A percentile compares a stretch with the other conserved stretches of the same genome.
These are phyloP conservation scores for Lotmaria passim DNA, from an alignment of 208 protist species.

Conservation along the genomic window DNA sequence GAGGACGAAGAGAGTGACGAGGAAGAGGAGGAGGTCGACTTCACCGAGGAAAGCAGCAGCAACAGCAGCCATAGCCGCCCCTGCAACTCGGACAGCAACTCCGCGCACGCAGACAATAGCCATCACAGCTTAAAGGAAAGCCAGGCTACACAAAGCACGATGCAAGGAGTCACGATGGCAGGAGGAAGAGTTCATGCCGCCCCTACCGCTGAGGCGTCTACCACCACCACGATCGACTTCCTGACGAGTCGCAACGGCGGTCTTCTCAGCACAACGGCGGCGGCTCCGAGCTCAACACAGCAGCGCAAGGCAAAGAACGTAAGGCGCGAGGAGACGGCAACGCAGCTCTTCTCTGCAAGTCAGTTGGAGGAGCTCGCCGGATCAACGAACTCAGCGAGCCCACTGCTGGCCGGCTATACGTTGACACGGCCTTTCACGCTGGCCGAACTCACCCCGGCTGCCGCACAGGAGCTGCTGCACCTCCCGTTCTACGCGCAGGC, in stretches of 20 bases:
- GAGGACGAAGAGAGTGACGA: neutral
- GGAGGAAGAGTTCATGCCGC: neutral
- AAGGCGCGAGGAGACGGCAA: too few relatives aligned
- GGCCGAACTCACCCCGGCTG: constrained; percentile 10
- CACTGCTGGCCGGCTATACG: constrained; percentile 22
- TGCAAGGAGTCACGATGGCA: neutral
- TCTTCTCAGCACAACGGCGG: neutral
- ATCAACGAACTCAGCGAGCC: neutral
- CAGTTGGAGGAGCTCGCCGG: neutral
- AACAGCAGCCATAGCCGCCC: neutral
- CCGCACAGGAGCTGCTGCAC: constrained; percentile 10
- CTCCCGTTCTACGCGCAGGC: constrained; percentile 40
- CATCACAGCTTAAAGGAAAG: neutral
- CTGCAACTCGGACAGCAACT: neutral
- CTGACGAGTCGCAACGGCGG: constrained; percentile 20
- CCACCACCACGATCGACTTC: constrained; percentile 14
- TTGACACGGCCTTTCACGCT: constrained; percentile 24
- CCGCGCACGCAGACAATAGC: neutral
- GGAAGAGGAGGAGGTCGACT: neutral
- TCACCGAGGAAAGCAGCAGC: neutral
- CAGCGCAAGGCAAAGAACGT: too few relatives aligned
- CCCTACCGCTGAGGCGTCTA: neutral
- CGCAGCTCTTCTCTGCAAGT: neutral
- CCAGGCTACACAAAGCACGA: too few relatives aligned
- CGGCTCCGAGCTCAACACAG: neutral